phyloP scores from a whole-genome alignment of 208 protist genomes.

The Dictyostelium gargantuum region DNA sequence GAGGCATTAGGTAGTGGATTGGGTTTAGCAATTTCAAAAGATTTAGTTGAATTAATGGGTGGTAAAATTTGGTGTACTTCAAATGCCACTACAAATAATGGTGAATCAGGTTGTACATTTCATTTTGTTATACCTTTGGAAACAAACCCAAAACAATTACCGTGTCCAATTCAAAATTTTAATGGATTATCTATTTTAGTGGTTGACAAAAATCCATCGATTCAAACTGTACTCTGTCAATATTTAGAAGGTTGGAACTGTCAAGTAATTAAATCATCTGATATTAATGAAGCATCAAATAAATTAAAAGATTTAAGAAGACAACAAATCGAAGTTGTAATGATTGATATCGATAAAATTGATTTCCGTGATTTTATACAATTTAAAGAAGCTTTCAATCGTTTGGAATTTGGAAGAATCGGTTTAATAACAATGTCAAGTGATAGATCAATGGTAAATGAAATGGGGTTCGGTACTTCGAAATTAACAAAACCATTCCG shows the following conservation, averaged over 20 bases:
- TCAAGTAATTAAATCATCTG: not conserved
- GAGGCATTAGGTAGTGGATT: conserved; percentile 22
- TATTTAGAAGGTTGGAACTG: conserved; percentile 43
- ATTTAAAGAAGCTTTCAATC: not conserved
- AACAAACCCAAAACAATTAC: conserved; percentile 19
- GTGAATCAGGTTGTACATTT: not conserved
- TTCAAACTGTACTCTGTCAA: not conserved
- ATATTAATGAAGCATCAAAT: not conserved
- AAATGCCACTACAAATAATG: not conserved
- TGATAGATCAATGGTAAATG: conserved; percentile 31
- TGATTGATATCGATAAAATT: conserved; percentile 8
- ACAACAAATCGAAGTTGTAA: conserved; percentile 2
- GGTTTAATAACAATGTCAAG: conserved; percentile 25
- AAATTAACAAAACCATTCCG: conserved; percentile 49
- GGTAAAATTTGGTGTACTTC: conserved; percentile 14
- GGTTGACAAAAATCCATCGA: not conserved
- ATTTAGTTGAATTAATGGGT: conserved; percentile 41
- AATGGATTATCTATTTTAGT: not conserved
- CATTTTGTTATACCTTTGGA: not conserved
- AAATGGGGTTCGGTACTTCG: conserved; percentile 10
- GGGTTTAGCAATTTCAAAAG: conserved; percentile 12
- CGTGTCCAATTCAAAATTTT: conserved; percentile 30
- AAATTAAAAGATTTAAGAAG: not conserved
- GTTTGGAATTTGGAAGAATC: not conserved
- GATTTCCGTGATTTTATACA: not conserved